Conservation (phyloP, 441 rosid species). For the Arabidopsis lyrata region DNA sequence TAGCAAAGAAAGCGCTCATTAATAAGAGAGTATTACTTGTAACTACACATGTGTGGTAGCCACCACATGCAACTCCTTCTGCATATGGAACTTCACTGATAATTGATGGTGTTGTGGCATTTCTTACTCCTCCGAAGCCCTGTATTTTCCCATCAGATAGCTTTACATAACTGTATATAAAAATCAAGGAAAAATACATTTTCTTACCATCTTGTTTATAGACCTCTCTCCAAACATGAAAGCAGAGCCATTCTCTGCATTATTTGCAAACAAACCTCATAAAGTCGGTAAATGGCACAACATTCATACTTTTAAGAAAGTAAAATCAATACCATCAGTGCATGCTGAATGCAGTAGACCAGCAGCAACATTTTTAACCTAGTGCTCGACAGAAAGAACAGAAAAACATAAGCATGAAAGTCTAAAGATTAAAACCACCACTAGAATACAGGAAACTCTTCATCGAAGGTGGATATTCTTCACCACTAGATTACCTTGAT, state of each 20-base stretch:
- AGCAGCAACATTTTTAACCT: slow-evolving; percentile 86
- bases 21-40: slow-evolving; percentile 62
- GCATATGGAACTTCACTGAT: slow-evolving; percentile 66
- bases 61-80: slow-evolving; percentile 89
- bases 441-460: slow-evolving; percentile 12
- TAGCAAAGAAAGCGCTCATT: background rate
- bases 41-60: slow-evolving; percentile 88
- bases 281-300: slow-evolving; percentile 21
- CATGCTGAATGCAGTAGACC: slow-evolving; percentile 94
- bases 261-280: slow-evolving; percentile 34
- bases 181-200: slow-evolving; percentile 5
- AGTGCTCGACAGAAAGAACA: slow-evolving; percentile 36
- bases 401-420: slow-evolving; percentile 29
- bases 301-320: slow-evolving; percentile 31
- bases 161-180: background rate
- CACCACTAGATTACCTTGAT: slow-evolving; percentile 64
- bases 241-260: slow-evolving; percentile 80
- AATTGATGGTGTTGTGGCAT: slow-evolving; percentile 63
- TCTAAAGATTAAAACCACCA: slow-evolving; percentile 27
- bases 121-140: slow-evolving; percentile 65
- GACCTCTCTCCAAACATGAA: slow-evolving; percentile 86
- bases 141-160: slow-evolving; percentile 41
- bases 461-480: slow-evolving; percentile 1
- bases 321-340: slow-evolving; percentile 66
- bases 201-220: slow-evolving; percentile 55